Percentiles rank a stretch among this genome's conserved stretches.
Conservation (phyloP, 2,329 filamentous ascomycete species). For the Leptographium galeiforme region DNA sequence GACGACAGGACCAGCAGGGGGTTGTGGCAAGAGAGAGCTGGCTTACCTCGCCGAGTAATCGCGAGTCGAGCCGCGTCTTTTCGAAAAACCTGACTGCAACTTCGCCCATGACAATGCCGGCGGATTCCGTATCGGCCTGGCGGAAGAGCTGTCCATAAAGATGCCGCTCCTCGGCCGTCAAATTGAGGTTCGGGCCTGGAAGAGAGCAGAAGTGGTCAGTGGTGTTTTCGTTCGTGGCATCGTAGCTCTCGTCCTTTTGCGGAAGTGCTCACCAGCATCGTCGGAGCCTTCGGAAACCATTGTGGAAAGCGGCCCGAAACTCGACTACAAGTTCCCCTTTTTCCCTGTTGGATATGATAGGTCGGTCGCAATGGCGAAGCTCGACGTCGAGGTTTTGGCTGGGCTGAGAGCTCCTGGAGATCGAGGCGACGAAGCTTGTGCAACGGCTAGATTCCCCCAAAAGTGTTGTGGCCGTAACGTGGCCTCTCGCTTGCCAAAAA, state of each 20-base stretch:
- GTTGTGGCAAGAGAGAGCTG: slow-evolving; percentile 14
- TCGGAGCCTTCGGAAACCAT: slow-evolving; percentile 18
- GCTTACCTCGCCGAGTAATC: slow-evolving; percentile 72
- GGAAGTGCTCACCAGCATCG: slow-evolving; percentile 13
- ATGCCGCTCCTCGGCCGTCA: slow-evolving; percentile 84
- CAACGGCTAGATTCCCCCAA: not conserved
- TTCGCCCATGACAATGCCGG: slow-evolving; percentile 91
- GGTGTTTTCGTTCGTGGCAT: not conserved
- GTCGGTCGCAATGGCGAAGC: too few relatives aligned
- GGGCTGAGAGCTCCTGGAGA: not conserved
- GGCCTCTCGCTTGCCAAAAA: not conserved
- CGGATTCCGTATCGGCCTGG: slow-evolving; percentile 79
- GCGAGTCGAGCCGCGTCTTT: slow-evolving; percentile 78
- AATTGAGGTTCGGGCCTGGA: slow-evolving; percentile 60
- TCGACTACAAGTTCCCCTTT: not conserved
- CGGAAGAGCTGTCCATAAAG: slow-evolving; percentile 87
- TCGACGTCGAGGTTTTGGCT: not conserved
- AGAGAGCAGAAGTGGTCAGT: not conserved
- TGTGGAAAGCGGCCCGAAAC: slow-evolving; percentile 1
- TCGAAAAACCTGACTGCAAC: slow-evolving; percentile 96
- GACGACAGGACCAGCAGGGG: too few relatives aligned
- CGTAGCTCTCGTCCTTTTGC: not conserved
- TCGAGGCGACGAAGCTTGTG: not conserved
- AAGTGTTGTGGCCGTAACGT: not conserved
- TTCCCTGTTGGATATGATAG: not conserved